Evolutionary conservation across 139 green algal species (phyloP).

Genomic region (Pseudopediastrum boryanum): DNA sequence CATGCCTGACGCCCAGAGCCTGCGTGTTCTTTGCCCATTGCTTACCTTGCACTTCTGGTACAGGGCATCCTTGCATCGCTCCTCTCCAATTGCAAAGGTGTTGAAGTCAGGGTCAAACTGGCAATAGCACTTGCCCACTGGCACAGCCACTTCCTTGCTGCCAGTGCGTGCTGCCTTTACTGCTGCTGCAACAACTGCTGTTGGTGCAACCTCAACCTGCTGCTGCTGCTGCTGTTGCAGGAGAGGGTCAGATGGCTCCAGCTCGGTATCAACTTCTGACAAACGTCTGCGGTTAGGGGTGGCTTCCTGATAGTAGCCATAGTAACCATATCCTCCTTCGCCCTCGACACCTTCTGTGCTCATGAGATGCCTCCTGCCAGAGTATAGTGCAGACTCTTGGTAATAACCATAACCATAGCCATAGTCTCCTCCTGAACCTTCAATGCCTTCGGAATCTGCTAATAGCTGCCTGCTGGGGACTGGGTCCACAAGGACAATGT

Average conservation of each 20-base stretch:
- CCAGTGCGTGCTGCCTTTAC: background rate
- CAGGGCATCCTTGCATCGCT: constrained; percentile 29
- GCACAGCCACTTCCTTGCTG: background rate
- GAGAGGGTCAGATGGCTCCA: constrained; percentile 13
- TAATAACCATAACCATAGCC: constrained; percentile 13
- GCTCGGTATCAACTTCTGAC: background rate
- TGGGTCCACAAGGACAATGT: background rate
- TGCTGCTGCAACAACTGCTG: constrained; percentile 9
- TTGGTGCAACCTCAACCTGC: background rate
- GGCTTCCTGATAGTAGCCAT: background rate
- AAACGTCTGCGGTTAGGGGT: background rate
- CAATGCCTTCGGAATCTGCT: constrained; percentile 3
- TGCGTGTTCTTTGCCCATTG: too few species aligned
- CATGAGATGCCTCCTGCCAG: too few species aligned
- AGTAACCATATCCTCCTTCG: constrained; percentile 3
- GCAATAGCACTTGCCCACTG: constrained; percentile 38
- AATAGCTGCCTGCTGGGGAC: background rate
- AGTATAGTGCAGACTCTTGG: too few species aligned
- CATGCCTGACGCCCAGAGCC: too few species aligned
- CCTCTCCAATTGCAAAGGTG: constrained; percentile 29
- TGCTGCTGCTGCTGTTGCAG: constrained; percentile 12
- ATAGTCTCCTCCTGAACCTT: background rate
- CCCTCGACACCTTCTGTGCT: too few species aligned
- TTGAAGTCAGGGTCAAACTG: constrained; percentile 31
- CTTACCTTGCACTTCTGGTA: constrained; percentile 28